Conservation (phyloP, 345 rosid species). For the Durio zibethinus region DNA sequence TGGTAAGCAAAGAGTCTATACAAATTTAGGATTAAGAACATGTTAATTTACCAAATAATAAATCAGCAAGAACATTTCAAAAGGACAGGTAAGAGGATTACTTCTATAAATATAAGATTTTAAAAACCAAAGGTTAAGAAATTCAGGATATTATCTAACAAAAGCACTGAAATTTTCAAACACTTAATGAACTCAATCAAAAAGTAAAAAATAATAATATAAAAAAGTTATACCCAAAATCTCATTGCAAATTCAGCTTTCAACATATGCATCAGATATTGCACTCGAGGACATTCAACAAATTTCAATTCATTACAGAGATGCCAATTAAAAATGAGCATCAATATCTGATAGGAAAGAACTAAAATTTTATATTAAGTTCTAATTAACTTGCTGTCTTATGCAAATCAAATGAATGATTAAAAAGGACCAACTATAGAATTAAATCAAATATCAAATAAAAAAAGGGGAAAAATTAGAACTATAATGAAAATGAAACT, state of each 20-base stretch:
- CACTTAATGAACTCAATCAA: not conserved
- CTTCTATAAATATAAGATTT: not conserved
- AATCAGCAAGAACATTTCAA: not conserved
- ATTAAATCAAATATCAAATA: not conserved
- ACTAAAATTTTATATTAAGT: not conserved
- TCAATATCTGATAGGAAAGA: not conserved
- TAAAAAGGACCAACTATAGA: not conserved
- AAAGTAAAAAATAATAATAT: too few species aligned
- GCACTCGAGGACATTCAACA: not conserved
- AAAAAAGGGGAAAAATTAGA: not conserved
- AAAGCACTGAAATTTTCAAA: not conserved
- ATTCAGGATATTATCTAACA: not conserved
- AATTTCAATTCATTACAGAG: not conserved
- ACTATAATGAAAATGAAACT: constrained; percentile 18
- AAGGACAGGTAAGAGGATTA: not conserved
- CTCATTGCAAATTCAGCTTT: not conserved
- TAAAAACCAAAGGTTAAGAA: not conserved
- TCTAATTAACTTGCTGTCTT: too few species aligned
- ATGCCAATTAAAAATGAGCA: not conserved
- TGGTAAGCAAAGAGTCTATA: not conserved
- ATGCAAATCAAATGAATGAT: not conserved
- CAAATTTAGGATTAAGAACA: not conserved
- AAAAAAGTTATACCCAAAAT: too few species aligned
- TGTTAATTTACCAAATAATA: not conserved
- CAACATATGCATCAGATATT: not conserved